These are phyloP conservation scores for Dioscorea zingiberensis DNA, from an alignment of 106 monocot genomes.

Conservation along the genomic window DNA sequence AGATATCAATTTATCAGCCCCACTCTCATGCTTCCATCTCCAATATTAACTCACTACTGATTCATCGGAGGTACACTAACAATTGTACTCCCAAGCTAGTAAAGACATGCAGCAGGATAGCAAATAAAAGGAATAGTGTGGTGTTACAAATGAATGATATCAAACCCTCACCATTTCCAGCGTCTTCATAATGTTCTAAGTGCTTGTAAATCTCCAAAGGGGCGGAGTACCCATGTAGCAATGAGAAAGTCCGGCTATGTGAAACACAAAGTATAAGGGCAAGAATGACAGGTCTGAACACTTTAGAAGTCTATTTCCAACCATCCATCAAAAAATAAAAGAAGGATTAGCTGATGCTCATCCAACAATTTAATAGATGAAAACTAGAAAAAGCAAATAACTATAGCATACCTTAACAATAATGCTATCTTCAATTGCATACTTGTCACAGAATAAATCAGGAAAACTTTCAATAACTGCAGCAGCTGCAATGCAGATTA, in stretches of 20 bases:
- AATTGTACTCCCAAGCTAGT: too few relatives aligned
- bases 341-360: not conserved
- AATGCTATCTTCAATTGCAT: slow-evolving; percentile 55
- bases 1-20: too few relatives aligned
- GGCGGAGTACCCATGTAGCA: slow-evolving; percentile 93
- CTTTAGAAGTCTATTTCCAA: slow-evolving; percentile 60
- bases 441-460: slow-evolving; percentile 80
- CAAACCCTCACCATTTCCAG: slow-evolving; percentile 41
- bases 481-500: slow-evolving; percentile 91
- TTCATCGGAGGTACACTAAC: too few relatives aligned
- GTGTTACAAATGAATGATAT: not conserved
- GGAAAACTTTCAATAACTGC: slow-evolving; percentile 89
- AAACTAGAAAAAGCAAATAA: not conserved
- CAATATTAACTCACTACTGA: too few relatives aligned
- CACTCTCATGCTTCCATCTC: too few relatives aligned
- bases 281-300: slow-evolving; percentile 67
- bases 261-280: slow-evolving; percentile 85
- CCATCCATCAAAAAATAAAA: slow-evolving; percentile 3
- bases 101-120: too few relatives aligned
- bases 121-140: too few relatives aligned
- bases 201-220: slow-evolving; percentile 84
- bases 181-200: slow-evolving; percentile 80
- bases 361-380: not conserved
- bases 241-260: slow-evolving; percentile 95
- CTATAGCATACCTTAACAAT: slow-evolving; percentile 44